Evolutionary conservation across 73 alveolate species (phyloP), one percentile per base, ranked within the genome.

Genomic region (Paramecium primaurelia): DNA sequence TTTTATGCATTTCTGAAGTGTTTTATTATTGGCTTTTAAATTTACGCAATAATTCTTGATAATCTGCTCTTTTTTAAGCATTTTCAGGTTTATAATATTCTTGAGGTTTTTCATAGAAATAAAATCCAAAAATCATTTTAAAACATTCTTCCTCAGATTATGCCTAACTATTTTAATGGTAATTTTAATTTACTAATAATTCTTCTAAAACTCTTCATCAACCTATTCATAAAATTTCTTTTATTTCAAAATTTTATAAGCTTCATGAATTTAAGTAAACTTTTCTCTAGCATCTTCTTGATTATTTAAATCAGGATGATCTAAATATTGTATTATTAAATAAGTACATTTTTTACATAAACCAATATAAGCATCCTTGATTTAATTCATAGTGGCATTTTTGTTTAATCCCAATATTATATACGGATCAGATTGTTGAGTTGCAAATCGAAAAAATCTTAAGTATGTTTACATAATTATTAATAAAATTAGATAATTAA

Each of bases 21-120:
- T 18, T 32, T 64, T 64, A 34, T 64, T 64, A 8, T 34, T 64
- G 45, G 20, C 5, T 64, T 34, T 64, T 64, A 51, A 32, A 64
- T 64, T 64, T 64, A 8, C 84, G 84, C 28, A 64, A 6, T 20
- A 64, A 25, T 28, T 64, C 84, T 4, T 64, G 12, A 64, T 64
- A 64, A 64, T 64, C 84, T 32, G 84, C 84, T 42, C 84, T 64
- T 28, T 64, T 64, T 34, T 64, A 32, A 28, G 84, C 84, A 64
- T 64, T 64, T 18, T 64, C 84, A 64, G 84, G 84, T 28, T 64
- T 64, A 26, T 64, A 64, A 34, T 64, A 64, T 64, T 64, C 84
- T 11, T 28, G 7, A 32, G 84, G 84, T 25, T 64, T 64, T 28
- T 64, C 84, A 64, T 64, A 64, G 22, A 64, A 64, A 36, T 64